A percentile compares a stretch with the other conserved stretches of the same genome.
These are phyloP conservation scores for Silene coronaria DNA, from an alignment of 179 eudicot species.

Conservation along the genomic window DNA sequence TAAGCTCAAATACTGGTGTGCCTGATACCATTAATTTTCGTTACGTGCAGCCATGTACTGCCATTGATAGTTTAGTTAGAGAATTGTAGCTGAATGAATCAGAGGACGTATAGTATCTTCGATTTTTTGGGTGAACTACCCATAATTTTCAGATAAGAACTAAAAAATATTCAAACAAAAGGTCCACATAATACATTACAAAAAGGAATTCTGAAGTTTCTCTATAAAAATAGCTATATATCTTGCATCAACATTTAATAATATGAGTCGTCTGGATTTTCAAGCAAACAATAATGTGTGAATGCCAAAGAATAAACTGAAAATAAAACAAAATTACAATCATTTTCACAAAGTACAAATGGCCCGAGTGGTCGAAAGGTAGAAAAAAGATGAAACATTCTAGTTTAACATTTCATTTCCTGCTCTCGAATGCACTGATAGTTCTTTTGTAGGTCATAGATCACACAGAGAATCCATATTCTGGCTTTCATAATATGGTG, in stretches of 20 bases:
- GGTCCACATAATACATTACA: background rate
- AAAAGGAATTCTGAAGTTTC: background rate
- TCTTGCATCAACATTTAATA: background rate
- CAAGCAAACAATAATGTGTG: background rate
- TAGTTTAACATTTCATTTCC: background rate
- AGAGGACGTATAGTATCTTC: too few relatives aligned
- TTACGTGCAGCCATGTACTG: too few relatives aligned
- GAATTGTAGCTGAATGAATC: too few relatives aligned
- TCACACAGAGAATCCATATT: slow-evolving; percentile 9
- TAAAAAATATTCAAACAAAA: background rate
- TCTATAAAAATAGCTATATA: background rate
- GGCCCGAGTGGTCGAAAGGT: background rate
- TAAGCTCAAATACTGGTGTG: too few relatives aligned
- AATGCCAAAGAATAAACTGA: background rate
- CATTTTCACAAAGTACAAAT: background rate
- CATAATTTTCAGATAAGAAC: background rate
- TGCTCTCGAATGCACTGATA: background rate
- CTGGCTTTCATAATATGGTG: slow-evolving; percentile 15
- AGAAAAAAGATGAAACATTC: background rate
- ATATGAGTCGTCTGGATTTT: background rate
- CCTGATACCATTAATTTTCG: too few relatives aligned
- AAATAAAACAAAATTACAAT: slow-evolving; percentile 1
- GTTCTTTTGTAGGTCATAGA: background rate
- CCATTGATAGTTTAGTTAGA: too few relatives aligned
- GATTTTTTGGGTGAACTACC: background rate